A percentile compares a stretch with the other conserved stretches of the same genome.
Evolutionary conservation across 305 asterid genomes (phyloP).

Genomic region (Rubia occidens): DNA sequence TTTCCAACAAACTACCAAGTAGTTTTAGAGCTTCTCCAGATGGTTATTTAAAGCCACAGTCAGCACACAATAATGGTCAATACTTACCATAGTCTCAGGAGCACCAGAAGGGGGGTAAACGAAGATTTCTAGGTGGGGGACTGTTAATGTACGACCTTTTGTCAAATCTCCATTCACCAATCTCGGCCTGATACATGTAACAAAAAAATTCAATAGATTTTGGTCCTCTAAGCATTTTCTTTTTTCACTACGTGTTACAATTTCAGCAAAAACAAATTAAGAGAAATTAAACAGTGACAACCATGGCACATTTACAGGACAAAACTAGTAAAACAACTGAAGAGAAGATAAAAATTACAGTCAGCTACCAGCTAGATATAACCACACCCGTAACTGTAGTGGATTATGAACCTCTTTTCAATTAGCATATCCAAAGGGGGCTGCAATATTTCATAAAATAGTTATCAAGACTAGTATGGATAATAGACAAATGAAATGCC

Average conservation of each 20-base stretch:
- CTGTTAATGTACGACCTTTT: constrained; percentile 76
- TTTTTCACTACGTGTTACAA: no score
- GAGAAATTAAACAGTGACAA: neutral
- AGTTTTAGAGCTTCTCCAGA: neutral
- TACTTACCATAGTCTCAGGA: constrained; percentile 35
- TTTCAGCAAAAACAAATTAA: no score
- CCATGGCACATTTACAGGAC: neutral
- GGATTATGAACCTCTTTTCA: constrained; percentile 56
- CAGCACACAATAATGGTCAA: neutral
- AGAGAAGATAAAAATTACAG: neutral
- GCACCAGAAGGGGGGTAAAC: constrained; percentile 91
- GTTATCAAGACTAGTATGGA: constrained; percentile 2
- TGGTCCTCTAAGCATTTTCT: neutral
- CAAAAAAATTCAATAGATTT: neutral
- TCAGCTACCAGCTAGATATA: constrained; percentile 75
- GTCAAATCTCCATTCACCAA: constrained; percentile 98
- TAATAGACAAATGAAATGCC: constrained; percentile 9
- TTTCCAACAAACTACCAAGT: neutral
- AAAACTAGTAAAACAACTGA: neutral
- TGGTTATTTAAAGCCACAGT: neutral
- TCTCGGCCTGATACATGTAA: constrained; percentile 52
- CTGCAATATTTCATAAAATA: constrained; percentile 31
- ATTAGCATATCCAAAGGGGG: constrained; percentile 87
- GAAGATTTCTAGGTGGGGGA: constrained; percentile 70
- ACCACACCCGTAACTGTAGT: constrained; percentile 88